Evolutionary conservation across 2,329 filamentous ascomycete genomes (phyloP), one percentile per base, ranked within the genome.

Genomic region (Beauveria sp.): DNA sequence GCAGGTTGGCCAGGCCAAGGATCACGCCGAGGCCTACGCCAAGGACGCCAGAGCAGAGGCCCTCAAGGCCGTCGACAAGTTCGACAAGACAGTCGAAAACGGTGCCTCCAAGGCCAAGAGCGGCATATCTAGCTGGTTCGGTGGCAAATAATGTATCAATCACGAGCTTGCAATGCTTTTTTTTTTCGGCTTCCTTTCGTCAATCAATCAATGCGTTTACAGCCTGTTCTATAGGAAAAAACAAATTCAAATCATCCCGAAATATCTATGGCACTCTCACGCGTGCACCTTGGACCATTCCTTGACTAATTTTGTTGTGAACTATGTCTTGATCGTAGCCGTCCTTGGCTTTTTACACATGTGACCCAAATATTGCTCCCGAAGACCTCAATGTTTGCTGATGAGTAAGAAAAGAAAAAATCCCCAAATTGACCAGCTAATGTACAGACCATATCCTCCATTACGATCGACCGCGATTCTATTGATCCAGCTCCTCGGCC

Each of bases 121-220:
- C 69, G 88, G 89, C 66, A 75, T 96, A 69, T 90, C 88, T 48
- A 84, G 89, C 73, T 97, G 92, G 93, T 96, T 97, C 70, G 88
- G 91, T 62, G 83, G 83, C 56, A 69, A 57, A 69, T 69, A 75
- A 75, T 66, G 72, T 51, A 8, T 40, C 52, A n/a, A 7, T 14
- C 12, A 22, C 20, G 16, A 52, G n/a, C 31, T 46, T 53, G 48
- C 45, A 52, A 34, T 46, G 14, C 31, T 53, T 20, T 42, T 53
- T 4, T 24, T 56, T 12, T 31, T 34, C 10, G 18, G 28, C n/a
- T 43, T 24, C 3, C 12, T 26, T 54, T 10, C 28, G 12, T 49
- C 40, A 40, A 31, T 42, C 31, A 24, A 26, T 49, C 20, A 24
- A 38, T 20, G 12, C 20, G 28, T 45, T 28, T 58, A 38, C 54